Evolutionary conservation across 768 basidiomycete genomes (phyloP).

Genomic region (Leccinum ochraceum): DNA sequence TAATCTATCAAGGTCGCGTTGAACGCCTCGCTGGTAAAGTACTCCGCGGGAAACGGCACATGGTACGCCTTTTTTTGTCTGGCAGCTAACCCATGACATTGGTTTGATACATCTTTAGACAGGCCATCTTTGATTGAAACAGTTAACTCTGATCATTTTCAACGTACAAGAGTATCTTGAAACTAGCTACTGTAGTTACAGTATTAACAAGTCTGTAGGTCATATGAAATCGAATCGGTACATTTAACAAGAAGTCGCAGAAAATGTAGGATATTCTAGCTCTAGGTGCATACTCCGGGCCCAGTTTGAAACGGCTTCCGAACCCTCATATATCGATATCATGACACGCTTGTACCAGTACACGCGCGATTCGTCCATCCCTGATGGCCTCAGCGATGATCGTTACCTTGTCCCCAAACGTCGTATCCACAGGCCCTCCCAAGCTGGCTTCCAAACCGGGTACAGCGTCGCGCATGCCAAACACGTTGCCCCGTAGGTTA

Average conservation of each 20-base stretch:
- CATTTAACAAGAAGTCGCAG: not conserved
- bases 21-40: conserved; percentile 20
- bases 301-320: not conserved
- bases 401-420: conserved; percentile 69
- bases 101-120: not conserved
- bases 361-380: conserved; percentile 64
- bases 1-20: conserved; percentile 12
- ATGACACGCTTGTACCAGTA: conserved; percentile 55
- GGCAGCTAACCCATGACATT: not conserved
- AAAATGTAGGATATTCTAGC: not conserved
- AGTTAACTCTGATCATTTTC: not conserved
- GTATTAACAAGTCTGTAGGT: not conserved
- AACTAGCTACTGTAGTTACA: not conserved
- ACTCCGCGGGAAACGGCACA: conserved; percentile 20
- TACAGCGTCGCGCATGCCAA: conserved; percentile 44
- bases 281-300: not conserved
- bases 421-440: conserved; percentile 41
- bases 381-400: conserved; percentile 79
- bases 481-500: conserved; percentile 60
- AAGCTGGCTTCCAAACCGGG: conserved; percentile 44
- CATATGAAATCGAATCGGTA: not conserved
- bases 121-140: conserved; percentile 1
- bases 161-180: not conserved
- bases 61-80: conserved; percentile 2
- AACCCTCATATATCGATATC: conserved; percentile 19